These are phyloP conservation scores for Alopecurus myosuroides DNA, from an alignment of 176 grass and related monocot genomes.

Conservation along the genomic window DNA sequence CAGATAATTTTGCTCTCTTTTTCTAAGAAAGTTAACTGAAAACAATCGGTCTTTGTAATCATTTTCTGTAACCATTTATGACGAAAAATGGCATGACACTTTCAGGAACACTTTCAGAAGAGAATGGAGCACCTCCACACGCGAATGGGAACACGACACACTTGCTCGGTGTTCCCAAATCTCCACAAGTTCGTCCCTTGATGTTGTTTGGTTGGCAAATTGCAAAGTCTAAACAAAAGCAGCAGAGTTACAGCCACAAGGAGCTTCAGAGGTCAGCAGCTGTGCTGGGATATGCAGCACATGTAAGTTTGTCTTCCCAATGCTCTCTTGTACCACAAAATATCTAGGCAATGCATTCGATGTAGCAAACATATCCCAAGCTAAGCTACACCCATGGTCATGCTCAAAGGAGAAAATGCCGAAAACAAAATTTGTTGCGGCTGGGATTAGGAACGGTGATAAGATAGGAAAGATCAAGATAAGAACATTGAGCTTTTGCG, in stretches of 20 bases:
- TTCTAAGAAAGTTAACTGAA: not conserved
- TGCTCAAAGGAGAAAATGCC: not conserved
- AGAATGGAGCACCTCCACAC: not conserved
- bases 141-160: not conserved
- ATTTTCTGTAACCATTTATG: conserved; percentile 3
- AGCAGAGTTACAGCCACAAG: conserved; percentile 11
- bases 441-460: too few relatives aligned
- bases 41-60: not conserved
- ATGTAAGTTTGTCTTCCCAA: conserved; percentile 32
- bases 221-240: conserved; percentile 13
- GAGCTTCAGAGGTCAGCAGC: conserved; percentile 42
- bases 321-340: not conserved
- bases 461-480: not conserved
- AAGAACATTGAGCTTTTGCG: not conserved
- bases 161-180: conserved; percentile 19
- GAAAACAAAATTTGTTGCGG: not conserved
- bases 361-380: not conserved
- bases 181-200: not conserved
- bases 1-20: not conserved
- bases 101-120: not conserved
- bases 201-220: conserved; percentile 39
- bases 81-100: not conserved
- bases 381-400: not conserved
- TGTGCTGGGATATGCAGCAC: conserved; percentile 52
- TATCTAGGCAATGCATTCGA: not conserved